phyloP scores from a whole-genome alignment of 768 basidiomycete genomes.

The Coprinopsis marcescibilis region DNA sequence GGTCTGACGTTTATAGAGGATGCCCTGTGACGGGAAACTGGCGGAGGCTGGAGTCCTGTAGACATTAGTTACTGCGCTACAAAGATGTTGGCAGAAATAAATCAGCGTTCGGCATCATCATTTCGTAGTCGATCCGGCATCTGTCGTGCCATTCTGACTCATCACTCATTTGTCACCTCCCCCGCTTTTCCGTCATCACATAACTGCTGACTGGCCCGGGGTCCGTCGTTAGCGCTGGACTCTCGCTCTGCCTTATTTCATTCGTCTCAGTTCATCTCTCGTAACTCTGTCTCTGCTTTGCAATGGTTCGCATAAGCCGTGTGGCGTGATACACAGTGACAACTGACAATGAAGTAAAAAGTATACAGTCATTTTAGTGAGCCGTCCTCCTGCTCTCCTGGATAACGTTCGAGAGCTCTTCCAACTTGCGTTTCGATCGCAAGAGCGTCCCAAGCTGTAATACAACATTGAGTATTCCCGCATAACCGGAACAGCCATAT shows the following conservation, averaged over 20 bases:
- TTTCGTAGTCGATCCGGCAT: too few species aligned
- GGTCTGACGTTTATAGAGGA: conserved; percentile 56
- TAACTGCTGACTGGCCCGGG: too few species aligned
- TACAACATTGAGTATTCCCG: conserved; percentile 11
- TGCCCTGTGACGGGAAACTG: conserved; percentile 45
- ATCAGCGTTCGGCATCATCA: background rate
- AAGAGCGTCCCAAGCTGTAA: conserved; percentile 90
- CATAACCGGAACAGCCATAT: conserved; percentile 2
- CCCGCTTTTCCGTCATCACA: background rate
- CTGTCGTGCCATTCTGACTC: too few species aligned
- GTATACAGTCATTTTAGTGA: conserved; percentile 34
- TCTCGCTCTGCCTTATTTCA: background rate
- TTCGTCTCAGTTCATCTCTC: too few species aligned
- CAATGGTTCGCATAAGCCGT: too few species aligned
- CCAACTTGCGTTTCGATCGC: conserved; percentile 98
- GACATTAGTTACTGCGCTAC: conserved; percentile 2
- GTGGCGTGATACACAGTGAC: too few species aligned
- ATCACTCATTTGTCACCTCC: conserved; percentile 1
- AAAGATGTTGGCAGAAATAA: background rate
- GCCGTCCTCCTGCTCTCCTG: conserved; percentile 82
- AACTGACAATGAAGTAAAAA: too few species aligned
- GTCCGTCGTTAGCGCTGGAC: too few species aligned
- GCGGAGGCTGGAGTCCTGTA: conserved; percentile 27
- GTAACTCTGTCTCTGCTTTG: too few species aligned
- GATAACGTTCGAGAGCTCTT: conserved; percentile 89